These are phyloP conservation scores for Penicillium nordicum DNA, from an alignment of 2,329 filamentous ascomycete species.

Conservation along the genomic window DNA sequence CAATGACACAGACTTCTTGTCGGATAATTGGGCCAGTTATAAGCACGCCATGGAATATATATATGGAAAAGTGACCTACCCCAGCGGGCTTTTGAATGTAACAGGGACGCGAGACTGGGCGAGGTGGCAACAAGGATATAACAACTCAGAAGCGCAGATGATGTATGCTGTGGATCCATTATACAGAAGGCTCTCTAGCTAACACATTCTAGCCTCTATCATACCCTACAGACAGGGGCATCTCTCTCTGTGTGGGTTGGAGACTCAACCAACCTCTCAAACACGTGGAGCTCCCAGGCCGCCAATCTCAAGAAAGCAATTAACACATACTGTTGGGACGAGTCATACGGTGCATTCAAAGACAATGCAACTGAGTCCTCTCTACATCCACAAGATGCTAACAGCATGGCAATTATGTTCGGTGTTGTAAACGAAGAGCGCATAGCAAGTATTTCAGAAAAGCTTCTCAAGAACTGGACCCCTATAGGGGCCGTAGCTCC, in stretches of 20 bases:
- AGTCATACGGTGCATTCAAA: slow-evolving; percentile 49
- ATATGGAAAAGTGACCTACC: slow-evolving; percentile 43
- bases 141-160: slow-evolving; percentile 53
- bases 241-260: slow-evolving; percentile 50
- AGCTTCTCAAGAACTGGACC: slow-evolving; percentile 53
- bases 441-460: slow-evolving; percentile 43
- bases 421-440: slow-evolving; percentile 40
- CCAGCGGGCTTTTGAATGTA: slow-evolving; percentile 49
- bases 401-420: slow-evolving; percentile 54
- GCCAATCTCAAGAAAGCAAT: slow-evolving; percentile 46
- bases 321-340: slow-evolving; percentile 50
- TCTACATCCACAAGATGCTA: slow-evolving; percentile 60
- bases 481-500: slow-evolving; percentile 55
- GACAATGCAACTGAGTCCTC: slow-evolving; percentile 52
- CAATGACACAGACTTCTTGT: slow-evolving; percentile 50
- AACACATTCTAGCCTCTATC: slow-evolving; percentile 42
- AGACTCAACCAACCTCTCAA: slow-evolving; percentile 40
- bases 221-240: slow-evolving; percentile 53
- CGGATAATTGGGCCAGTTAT: slow-evolving; percentile 49
- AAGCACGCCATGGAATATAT: slow-evolving; percentile 48
- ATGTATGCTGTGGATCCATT: slow-evolving; percentile 33
- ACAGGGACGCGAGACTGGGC: slow-evolving; percentile 53
- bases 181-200: neutral
- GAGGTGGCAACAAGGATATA: slow-evolving; percentile 49
- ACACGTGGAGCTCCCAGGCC: slow-evolving; percentile 38